Conservation (phyloP, 768 basidiomycete species). For the Russula foetens region DNA sequence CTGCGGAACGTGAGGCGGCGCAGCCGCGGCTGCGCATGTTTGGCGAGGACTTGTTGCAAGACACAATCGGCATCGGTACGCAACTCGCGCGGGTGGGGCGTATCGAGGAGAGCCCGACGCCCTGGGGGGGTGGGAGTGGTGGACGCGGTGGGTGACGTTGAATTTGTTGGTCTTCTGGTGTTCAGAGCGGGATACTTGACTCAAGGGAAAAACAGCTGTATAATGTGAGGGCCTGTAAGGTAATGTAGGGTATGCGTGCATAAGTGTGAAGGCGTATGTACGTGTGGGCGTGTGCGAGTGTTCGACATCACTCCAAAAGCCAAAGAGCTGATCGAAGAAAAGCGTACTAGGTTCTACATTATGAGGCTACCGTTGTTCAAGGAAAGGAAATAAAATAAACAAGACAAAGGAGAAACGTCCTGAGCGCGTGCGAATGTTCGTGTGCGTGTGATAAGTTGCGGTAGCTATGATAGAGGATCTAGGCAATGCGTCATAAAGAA, state of each 20-base stretch:
- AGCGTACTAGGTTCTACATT: no score
- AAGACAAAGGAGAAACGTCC: not conserved
- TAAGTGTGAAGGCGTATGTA: no score
- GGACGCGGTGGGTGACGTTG: not conserved
- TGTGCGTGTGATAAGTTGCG: not conserved
- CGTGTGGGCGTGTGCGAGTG: no score
- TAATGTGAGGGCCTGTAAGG: not conserved
- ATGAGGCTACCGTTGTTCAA: not conserved
- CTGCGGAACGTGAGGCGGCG: constrained; percentile 34
- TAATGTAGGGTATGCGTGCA: no score
- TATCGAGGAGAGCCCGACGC: constrained; percentile 61
- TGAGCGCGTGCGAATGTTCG: not conserved
- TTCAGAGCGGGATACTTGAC: no score
- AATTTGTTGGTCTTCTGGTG: not conserved
- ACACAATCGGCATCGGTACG: constrained; percentile 53
- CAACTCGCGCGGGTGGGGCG: constrained; percentile 42
- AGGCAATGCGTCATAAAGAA: not conserved
- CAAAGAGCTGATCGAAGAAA: no score
- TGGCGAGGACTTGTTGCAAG: constrained; percentile 55
- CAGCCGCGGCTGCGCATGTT: constrained; percentile 39
- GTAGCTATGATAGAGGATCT: no score
- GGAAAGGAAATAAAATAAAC: not conserved
- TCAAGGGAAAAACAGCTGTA: not conserved
- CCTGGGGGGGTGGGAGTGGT: constrained; percentile 24
- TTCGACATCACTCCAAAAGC: no score